Evolutionary conservation across 305 asterid genomes (phyloP).

Genomic region (Withania somnifera): DNA sequence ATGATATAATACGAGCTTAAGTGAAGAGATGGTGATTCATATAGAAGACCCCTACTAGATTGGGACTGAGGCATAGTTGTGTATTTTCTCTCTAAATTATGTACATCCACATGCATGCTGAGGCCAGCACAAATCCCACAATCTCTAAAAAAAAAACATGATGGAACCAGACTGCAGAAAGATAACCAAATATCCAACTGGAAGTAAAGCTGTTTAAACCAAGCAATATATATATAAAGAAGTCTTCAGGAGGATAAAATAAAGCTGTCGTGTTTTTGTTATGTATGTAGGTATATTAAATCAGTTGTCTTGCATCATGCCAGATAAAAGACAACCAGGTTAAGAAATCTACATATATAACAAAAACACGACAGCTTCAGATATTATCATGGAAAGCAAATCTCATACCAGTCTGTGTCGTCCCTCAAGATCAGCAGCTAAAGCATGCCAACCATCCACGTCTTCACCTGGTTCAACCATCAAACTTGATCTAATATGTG

Average conservation of each 20-base stretch:
- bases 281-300: too few relatives aligned
- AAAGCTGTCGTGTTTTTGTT: too few relatives aligned
- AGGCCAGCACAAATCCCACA: neutral
- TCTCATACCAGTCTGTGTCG: constrained; percentile 66
- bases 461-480: constrained; percentile 47
- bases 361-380: neutral
- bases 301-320: too few relatives aligned
- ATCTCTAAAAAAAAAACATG: neutral
- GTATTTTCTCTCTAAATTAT: neutral
- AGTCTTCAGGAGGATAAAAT: neutral
- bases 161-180: neutral
- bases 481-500: constrained; percentile 33
- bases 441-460: constrained; percentile 45
- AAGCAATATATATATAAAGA: neutral
- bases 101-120: neutral
- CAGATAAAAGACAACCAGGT: neutral
- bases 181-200: neutral
- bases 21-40: neutral
- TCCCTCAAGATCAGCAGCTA: constrained; percentile 53
- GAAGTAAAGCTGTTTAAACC: neutral
- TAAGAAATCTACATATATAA: neutral
- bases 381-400: neutral
- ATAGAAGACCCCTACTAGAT: too few relatives aligned
- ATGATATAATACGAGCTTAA: neutral
- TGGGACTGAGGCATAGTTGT: too few relatives aligned